Percentiles rank a stretch among this genome's conserved stretches.
Evolutionary conservation across 495 filamentous ascomycete species (phyloP).

Genomic region (Aspergillus affinis): DNA sequence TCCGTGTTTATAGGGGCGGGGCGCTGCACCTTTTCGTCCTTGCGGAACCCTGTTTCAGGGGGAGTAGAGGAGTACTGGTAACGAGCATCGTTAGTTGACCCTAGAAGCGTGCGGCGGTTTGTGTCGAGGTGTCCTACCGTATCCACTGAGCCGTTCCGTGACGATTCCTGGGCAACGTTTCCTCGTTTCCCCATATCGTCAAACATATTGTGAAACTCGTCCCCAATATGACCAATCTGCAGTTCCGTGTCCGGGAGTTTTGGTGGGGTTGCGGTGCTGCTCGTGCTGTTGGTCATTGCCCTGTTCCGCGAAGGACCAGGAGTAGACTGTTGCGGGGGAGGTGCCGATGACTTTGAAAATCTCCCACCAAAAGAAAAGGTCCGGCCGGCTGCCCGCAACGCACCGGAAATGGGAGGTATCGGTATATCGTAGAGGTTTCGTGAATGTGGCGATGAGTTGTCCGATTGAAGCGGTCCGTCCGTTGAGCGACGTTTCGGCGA

Average conservation of each 20-base stretch:
- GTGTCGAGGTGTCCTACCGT: slow-evolving; percentile 21
- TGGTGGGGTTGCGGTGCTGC: slow-evolving; percentile 69
- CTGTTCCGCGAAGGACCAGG: slow-evolving; percentile 43
- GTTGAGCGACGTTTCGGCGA: slow-evolving; percentile 68
- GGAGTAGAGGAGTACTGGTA: slow-evolving; percentile 28
- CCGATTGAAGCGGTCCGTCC: slow-evolving; percentile 57
- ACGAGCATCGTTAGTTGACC: background rate
- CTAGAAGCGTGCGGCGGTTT: background rate
- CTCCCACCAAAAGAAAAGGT: slow-evolving; percentile 69
- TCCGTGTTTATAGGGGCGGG: slow-evolving; percentile 62
- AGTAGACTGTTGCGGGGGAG: slow-evolving; percentile 44
- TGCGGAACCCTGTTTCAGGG: slow-evolving; percentile 18
- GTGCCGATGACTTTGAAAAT: slow-evolving; percentile 40
- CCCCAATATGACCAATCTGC: slow-evolving; percentile 44
- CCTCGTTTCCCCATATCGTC: slow-evolving; percentile 58
- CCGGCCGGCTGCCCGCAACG: slow-evolving; percentile 64
- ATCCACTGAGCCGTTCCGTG: slow-evolving; percentile 18
- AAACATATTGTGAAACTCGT: slow-evolving; percentile 71
- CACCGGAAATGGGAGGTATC: slow-evolving; percentile 51
- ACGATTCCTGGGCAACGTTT: slow-evolving; percentile 32
- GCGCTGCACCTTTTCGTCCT: slow-evolving; percentile 22
- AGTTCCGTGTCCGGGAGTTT: slow-evolving; percentile 62
- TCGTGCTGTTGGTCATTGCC: slow-evolving; percentile 55
- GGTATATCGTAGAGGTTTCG: slow-evolving; percentile 56
- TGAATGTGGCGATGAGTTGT: slow-evolving; percentile 50